Base-by-base conservation (phyloP, 176 grass and related monocot species). In the Triticum urartu region DNA sequence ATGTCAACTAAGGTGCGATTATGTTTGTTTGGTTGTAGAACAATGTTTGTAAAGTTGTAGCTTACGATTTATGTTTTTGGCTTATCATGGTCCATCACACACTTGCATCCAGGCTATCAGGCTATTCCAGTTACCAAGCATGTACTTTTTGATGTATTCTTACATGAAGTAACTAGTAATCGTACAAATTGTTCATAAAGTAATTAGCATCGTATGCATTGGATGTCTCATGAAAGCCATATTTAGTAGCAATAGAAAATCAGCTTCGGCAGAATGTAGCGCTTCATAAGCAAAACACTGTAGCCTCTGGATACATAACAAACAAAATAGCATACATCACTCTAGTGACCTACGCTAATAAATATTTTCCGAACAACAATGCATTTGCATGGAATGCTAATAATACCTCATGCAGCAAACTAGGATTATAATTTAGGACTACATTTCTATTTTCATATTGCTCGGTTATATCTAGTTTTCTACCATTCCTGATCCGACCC, bases 401-500 rank as follows among this genome's bases (percentile, higher is more conserved):
- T 79, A 4, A 75, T 18, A 54, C n/a, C 21, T 86, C 35, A 73
- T 8, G 0, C 40, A 42, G 24, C 33, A 65, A 56, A 39, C 40
- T 22, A 30, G 42, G 17, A 26, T 43, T 77, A 40, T 64, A 45
- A 63, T 79, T 15, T 17, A 78, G 24, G 42, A 42, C 62, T 22
- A 50, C 24, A 25, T 60, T 80, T 84, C n/a, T 20, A n/a, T 77
- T 66, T 78, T 20, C 13, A 7, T 89, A 48, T 33, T 35, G 77
- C 4, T 33, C 2, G 5, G 8, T 47, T 60, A 61, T 50, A 54
- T 64, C 11, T 72, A 72, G n/a, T 78, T 64, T 9, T 6, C 21
- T 84, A 34, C 28, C 47, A 68, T 47, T 85, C 18, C 43, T 84
- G 21, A 50, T 77, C 30, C 3, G 24, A 26, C 1, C 25, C 36